Evolutionary conservation across 2,329 filamentous ascomycete species (phyloP), one percentile per base, ranked within the genome.

Genomic region (Talaromyces atroroseus): DNA sequence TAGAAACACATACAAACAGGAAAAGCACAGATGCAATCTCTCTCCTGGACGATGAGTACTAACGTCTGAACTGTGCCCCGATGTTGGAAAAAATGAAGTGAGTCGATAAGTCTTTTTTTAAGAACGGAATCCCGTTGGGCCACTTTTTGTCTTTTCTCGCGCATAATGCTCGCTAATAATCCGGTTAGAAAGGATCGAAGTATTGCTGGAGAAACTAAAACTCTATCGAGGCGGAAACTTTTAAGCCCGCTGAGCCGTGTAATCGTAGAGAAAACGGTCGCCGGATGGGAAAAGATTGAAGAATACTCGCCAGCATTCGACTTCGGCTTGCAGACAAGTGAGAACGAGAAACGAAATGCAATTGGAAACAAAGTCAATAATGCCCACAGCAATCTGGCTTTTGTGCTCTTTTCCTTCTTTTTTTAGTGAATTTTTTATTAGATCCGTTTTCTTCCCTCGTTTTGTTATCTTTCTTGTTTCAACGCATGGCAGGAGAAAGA

Each of bases 201-300:
- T 58, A 62, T 62, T 61, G 59, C 59, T 60, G 60, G 32, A 56
- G 61, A 62, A 60, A 60, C 47, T 58, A 59, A 60, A 63, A 59
- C 56, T 72, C 69, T 72, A 72, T 72, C 62, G 63, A 63, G 66
- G 64, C 63, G 63, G 61, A 59, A 62, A 63, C 61, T 66, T 66
- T 64, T 65, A 60, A 63, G 63, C 62, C 65, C 63, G 61, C 62
- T 57, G 60, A 61, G 64, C 63, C 62, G 62, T 62, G 58, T 58
- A 64, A 65, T 63, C 63, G 65, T 65, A 63, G 60, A n/a, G 65
- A 66, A 61, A 63, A 66, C 46, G 50, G 26, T 32, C 44, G 49
- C 29, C 20, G 56, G 51, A 46, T 44, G 24, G 29, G 46, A 45
- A 49, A 51, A 54, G 58, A 47, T 66, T 63, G 65, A 62, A 65